Conservation (phyloP, 257 asterid species). For the Euphrasia confusa region DNA sequence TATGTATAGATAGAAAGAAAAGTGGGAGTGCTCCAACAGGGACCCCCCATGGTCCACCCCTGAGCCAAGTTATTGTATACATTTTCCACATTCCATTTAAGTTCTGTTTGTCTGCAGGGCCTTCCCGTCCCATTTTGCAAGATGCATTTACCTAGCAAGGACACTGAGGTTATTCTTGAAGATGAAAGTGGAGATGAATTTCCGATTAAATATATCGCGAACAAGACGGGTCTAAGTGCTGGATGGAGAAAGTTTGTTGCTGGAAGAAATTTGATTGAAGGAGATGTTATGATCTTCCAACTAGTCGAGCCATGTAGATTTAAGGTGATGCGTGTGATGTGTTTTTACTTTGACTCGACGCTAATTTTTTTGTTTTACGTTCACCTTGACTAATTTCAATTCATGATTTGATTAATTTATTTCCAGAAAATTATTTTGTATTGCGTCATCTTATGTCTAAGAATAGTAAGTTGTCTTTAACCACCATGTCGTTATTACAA, state of each 20-base stretch:
- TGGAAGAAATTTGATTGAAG: slow-evolving; percentile 63
- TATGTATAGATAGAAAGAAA: too few species aligned
- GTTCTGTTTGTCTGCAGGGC: slow-evolving; percentile 21
- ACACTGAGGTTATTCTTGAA: slow-evolving; percentile 42
- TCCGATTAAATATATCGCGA: slow-evolving; percentile 54
- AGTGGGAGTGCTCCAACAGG: too few species aligned
- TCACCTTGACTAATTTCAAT: neutral
- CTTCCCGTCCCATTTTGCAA: slow-evolving; percentile 66
- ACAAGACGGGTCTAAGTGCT: slow-evolving; percentile 71
- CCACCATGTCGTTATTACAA: too few species aligned
- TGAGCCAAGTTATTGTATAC: neutral
- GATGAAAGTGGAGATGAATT: slow-evolving; percentile 52
- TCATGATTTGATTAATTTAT: neutral
- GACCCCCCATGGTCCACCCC: too few species aligned
- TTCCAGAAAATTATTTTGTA: neutral
- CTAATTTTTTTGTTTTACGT: neutral
- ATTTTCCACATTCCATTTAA: slow-evolving; percentile 1
- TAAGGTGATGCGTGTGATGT: slow-evolving; percentile 39
- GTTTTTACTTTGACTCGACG: neutral
- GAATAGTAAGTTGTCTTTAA: neutral
- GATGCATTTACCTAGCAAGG: slow-evolving; percentile 48
- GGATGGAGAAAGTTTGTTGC: slow-evolving; percentile 76
- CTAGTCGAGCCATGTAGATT: slow-evolving; percentile 42
- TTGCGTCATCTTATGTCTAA: neutral
- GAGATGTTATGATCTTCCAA: slow-evolving; percentile 66